Evolutionary conservation across 2,329 filamentous ascomycete species (phyloP).

Genomic region (Aspergillus uvarum): DNA sequence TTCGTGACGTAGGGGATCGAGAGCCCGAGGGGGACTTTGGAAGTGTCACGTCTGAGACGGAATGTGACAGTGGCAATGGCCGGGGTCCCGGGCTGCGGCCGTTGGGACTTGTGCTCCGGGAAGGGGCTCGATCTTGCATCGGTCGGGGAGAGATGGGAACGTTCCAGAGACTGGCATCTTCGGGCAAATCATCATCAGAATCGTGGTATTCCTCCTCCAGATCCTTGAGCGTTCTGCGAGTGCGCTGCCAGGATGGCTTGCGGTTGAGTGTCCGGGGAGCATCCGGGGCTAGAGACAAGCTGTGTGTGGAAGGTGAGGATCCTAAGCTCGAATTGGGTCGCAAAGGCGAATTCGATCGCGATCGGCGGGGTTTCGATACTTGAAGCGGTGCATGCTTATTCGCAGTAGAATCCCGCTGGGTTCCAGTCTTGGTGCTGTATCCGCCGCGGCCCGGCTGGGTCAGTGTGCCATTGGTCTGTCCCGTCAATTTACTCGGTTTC

Average conservation of each 20-base stretch:
- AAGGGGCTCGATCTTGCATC: conserved; percentile 39
- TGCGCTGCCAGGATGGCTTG: conserved; percentile 45
- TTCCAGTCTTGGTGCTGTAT: conserved; percentile 26
- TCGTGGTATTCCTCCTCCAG: conserved; percentile 53
- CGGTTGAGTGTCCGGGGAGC: conserved; percentile 27
- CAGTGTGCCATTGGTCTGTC: conserved; percentile 28
- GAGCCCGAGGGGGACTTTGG: conserved; percentile 21
- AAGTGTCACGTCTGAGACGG: conserved; percentile 28
- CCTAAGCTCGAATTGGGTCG: conserved; percentile 26
- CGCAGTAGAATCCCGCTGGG: conserved; percentile 23
- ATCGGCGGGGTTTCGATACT: conserved; percentile 30
- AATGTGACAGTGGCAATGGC: conserved; percentile 46
- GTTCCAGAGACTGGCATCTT: conserved; percentile 52
- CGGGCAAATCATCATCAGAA: conserved; percentile 51
- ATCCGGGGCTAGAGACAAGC: conserved; percentile 26
- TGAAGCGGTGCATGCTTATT: conserved; percentile 29
- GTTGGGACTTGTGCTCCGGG: conserved; percentile 45
- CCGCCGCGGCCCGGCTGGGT: conserved; percentile 27
- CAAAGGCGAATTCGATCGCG: conserved; percentile 33
- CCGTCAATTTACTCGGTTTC: conserved; percentile 26
- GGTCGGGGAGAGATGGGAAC: conserved; percentile 51
- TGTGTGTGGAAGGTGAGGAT: conserved; percentile 28
- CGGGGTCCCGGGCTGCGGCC: conserved; percentile 40
- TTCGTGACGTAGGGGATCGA: conserved; percentile 32
- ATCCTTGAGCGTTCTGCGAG: conserved; percentile 49